Base-by-base conservation (phyloP, 768 basidiomycete species). In the Pulveroboletus sp. region DNA sequence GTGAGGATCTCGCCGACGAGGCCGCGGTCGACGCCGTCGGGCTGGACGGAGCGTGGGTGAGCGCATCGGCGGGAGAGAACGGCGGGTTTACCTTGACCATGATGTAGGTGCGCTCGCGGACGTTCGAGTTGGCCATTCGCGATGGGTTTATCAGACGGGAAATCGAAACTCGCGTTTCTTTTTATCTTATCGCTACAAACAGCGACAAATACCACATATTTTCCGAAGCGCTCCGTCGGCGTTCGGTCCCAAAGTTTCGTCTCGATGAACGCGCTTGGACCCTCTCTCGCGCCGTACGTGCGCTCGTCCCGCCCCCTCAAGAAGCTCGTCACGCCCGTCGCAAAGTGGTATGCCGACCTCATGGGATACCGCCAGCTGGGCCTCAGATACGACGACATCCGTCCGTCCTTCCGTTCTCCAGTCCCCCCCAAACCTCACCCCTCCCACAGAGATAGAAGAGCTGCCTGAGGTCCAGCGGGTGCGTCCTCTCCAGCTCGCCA, bases 21-120 rank as follows among this genome's bases (percentile, higher is more conserved):
- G 60, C 79, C 85, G 63, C 96, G 89, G 75, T 97, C 93, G 76
- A 99, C 96, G 71, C 95, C 96, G 75, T 99, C 96, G 63, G 96
- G 96, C 94, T 96, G 63, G n/a, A n/a, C n/a, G n/a, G n/a, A n/a
- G n/a, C n/a, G n/a, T n/a, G n/a, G 13, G 7, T 11, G 5, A 16
- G 24, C 35, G 5, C 24, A 43, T 19, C 13, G 12, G 31, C n/a
- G 30, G 11, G 11, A 13, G 12, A 10, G 19, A 17, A 6, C 37
- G 14, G 4, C 1, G 2, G 12, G 26, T 9, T 34, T 51, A 85
- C 91, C 93, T 97, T 99, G 86, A 98, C 81, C 95, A 97, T 97
- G 79, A 98, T 98, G 78, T 95, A 97, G 72, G 94, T 95, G 72
- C 91, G 92, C 70, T 97, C 93, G 45, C 57, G 63, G 68, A 72